phyloP scores from a whole-genome alignment of 148 eudicot genomes.

The Rhododendron williamsianum region DNA sequence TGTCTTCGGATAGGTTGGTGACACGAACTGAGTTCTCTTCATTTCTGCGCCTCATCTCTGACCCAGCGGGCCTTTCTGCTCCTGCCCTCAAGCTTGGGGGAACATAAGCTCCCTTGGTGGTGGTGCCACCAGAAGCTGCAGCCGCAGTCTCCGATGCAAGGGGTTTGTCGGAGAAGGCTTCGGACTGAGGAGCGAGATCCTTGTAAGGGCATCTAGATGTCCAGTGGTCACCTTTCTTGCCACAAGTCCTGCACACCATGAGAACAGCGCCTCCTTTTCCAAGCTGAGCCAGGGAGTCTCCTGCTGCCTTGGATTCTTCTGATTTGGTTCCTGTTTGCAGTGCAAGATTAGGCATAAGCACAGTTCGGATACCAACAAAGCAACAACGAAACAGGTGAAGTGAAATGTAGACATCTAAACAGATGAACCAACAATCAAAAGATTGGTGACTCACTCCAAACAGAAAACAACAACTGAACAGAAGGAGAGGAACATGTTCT shows the following conservation, averaged over 20 bases:
- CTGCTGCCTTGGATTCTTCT: conserved; percentile 55
- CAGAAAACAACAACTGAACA: not conserved
- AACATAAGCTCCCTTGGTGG: conserved; percentile 64
- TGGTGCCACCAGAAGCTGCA: conserved; percentile 21
- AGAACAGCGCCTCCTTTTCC: conserved; percentile 67
- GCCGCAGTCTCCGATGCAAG: conserved; percentile 31
- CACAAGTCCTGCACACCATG: conserved; percentile 90
- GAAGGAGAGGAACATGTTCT: not conserved
- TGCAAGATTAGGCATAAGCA: not conserved
- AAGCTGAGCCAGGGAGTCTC: conserved; percentile 48
- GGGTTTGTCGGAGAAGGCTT: conserved; percentile 51
- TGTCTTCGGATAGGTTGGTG: conserved; percentile 89
- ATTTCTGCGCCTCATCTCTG: conserved; percentile 91
- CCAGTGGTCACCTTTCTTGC: conserved; percentile 97
- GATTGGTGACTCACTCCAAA: not conserved
- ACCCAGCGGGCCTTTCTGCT: conserved; percentile 43
- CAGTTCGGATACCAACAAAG: not conserved
- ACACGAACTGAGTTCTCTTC: conserved; percentile 97
- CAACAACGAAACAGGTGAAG: not conserved
- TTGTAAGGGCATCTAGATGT: conserved; percentile 87
- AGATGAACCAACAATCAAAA: not conserved
- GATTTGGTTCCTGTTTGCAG: conserved; percentile 45
- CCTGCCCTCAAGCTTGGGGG: conserved; percentile 82
- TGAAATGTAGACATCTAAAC: not conserved
- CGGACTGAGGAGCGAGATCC: conserved; percentile 67